phyloP scores from a whole-genome alignment of 176 grass and related monocot species.

The Raddia distichophylla region DNA sequence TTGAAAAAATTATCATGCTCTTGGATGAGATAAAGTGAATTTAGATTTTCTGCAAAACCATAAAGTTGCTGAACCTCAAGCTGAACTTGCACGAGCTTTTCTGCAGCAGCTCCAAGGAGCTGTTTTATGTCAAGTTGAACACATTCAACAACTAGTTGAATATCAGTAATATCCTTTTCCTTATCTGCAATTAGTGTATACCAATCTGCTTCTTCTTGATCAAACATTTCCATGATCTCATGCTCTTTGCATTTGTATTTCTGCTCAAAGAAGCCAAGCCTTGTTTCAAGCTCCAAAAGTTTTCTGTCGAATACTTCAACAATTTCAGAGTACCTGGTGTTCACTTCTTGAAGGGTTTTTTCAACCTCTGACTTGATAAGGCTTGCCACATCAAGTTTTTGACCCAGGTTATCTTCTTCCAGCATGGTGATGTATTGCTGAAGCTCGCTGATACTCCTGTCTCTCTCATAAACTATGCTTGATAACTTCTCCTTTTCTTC shows the following conservation, averaged over 20 bases:
- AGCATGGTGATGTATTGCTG: constrained; percentile 39
- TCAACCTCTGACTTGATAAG: constrained; percentile 49
- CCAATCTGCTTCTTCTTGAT: constrained; percentile 68
- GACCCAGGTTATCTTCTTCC: constrained; percentile 58
- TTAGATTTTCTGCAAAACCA: constrained; percentile 48
- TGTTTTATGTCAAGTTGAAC: constrained; percentile 48
- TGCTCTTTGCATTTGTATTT: constrained; percentile 46
- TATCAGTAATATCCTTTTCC: constrained; percentile 54
- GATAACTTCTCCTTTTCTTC: constrained; percentile 53
- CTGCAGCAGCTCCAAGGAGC: constrained; percentile 47
- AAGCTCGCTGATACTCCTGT: constrained; percentile 50
- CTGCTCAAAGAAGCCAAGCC: constrained; percentile 53
- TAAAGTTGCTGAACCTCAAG: constrained; percentile 51
- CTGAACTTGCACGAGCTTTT: constrained; percentile 56
- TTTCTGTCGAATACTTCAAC: constrained; percentile 46
- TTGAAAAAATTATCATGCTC: constrained; percentile 62
- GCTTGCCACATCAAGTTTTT: constrained; percentile 46
- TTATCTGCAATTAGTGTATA: constrained; percentile 61
- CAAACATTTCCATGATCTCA: constrained; percentile 52
- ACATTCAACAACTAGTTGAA: constrained; percentile 52
- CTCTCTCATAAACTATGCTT: constrained; percentile 50
- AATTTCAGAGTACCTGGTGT: constrained; percentile 47
- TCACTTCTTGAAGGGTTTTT: constrained; percentile 47
- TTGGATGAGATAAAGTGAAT: constrained; percentile 49
- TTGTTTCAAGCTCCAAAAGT: constrained; percentile 50